Base-by-base conservation (phyloP, 768 basidiomycete genomes). In the Leccinum boreale region DNA sequence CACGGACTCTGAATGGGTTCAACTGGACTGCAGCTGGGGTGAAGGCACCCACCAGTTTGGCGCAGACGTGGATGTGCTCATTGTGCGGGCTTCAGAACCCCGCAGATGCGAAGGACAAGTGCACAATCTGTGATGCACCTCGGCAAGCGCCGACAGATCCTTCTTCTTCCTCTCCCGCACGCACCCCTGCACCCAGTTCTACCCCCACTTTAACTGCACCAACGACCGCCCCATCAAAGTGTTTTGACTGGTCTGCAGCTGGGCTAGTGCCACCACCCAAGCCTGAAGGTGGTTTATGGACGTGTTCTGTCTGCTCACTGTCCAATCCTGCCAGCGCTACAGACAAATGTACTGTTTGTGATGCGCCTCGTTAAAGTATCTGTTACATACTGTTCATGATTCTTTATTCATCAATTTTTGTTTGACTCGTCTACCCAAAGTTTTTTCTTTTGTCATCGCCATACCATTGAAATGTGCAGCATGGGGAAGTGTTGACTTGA, bases 21-120 rank as follows among this genome's bases (percentile, higher is more conserved):
- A 75, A 87, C 63, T 89, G 83, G 81, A 75, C 78, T 2, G 85
- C 83, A 10, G 85, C 85, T 1, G 87, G 85, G 4, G 67, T 81
- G 55, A 85, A 81, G 60, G 68, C 78, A 3, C 80, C 84, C 5
- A 59, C 64, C 14, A 53, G 61, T 33, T 26, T 62, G 19, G 53
- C 58, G 5, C 65, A 62, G 48, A 63, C 59, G n/a, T 90, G 89
- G 89, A 80, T 62, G 15, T 91, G 89, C 66, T 71, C 69, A 1
- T 62, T 69, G 3, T 92, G 90, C 59, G 74, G 71, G 67, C 63
- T 79, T 35, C 64, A 66, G 50, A 81, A 78, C 55, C 67, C 76
- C 4, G 72, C 63, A 3, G 65, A 62, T 23, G 77, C 70, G 15
- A 70, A 62, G 50, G 76, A 77, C 31, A 80, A 81, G 59, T 82